A percentile compares a stretch with the other conserved stretches of the same genome.
Evolutionary conservation across 1,139 yeast species (phyloP).

Genomic region (Zygosaccharomyces pseudobailii): DNA sequence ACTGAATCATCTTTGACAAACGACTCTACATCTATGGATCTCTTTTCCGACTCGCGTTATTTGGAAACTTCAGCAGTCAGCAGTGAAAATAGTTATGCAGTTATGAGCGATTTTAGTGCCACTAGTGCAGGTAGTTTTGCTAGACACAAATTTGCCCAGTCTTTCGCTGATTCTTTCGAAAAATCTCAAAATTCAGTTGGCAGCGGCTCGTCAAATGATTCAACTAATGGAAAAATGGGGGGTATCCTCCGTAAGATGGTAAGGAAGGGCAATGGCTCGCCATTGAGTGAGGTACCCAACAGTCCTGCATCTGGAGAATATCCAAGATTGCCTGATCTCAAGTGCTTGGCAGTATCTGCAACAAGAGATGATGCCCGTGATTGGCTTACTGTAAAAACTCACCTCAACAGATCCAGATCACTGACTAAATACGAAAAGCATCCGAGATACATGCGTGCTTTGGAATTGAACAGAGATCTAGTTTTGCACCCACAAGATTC

Average conservation of each 20-base stretch:
- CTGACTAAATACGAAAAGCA: conserved; percentile 66
- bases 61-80: conserved; percentile 29
- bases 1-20: conserved; percentile 13
- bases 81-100: conserved; percentile 37
- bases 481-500: conserved; percentile 68
- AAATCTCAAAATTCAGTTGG: conserved; percentile 19
- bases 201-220: conserved; percentile 6
- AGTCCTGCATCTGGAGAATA: conserved; percentile 10
- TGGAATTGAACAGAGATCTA: conserved; percentile 60
- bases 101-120: conserved; percentile 67
- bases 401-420: conserved; percentile 72
- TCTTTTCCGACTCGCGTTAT: conserved; percentile 30
- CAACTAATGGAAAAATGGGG: conserved; percentile 21
- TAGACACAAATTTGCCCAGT: conserved; percentile 58
- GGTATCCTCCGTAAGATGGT: conserved; percentile 26
- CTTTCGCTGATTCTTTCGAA: conserved; percentile 32
- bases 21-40: conserved; percentile 14
- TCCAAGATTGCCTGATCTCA: conserved; percentile 31
- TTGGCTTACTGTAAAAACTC: conserved; percentile 53
- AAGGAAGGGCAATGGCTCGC: conserved; percentile 13
- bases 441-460: conserved; percentile 60
- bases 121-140: conserved; percentile 85
- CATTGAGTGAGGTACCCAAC: conserved; percentile 9
- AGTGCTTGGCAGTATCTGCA: conserved; percentile 20
- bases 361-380: conserved; percentile 29